Conservation (phyloP, 164 flowering plant species). For the Hamamelis virginiana region DNA sequence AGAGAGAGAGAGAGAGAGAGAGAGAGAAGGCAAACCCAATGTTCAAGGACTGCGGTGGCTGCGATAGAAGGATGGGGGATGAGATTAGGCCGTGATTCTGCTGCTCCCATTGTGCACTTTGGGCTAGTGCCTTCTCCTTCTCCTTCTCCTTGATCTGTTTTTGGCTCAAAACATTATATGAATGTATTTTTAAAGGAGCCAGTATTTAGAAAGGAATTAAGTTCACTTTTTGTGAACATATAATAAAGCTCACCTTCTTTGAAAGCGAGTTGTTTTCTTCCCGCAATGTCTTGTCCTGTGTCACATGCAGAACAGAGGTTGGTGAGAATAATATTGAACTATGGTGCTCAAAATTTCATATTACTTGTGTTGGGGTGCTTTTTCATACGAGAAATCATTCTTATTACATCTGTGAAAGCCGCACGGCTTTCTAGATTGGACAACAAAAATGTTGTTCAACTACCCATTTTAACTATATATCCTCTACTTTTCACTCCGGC, state of each 20-base stretch:
- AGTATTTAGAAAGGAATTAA: not conserved
- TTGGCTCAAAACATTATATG: slow-evolving; percentile 6
- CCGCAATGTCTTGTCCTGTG: slow-evolving; percentile 43
- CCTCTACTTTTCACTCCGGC: too few relatives aligned
- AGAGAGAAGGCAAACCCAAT: slow-evolving; percentile 19
- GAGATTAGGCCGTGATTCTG: slow-evolving; percentile 16
- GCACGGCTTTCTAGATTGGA: too few relatives aligned
- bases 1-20: not conserved
- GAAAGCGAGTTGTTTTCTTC: slow-evolving; percentile 44
- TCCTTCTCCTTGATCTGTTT: slow-evolving; percentile 38
- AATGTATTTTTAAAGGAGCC: not conserved
- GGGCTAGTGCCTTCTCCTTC: slow-evolving; percentile 34
- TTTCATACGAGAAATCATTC: too few relatives aligned
- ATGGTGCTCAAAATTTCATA: not conserved
- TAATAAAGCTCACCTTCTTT: too few relatives aligned
- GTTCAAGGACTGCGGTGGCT: slow-evolving; percentile 20
- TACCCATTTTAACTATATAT: too few relatives aligned
- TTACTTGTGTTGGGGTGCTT: too few relatives aligned
- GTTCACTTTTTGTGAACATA: slow-evolving; percentile 44
- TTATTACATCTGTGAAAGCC: too few relatives aligned
- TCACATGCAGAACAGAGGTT: not conserved
- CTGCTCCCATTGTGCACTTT: slow-evolving; percentile 22
- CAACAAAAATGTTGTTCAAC: too few relatives aligned
- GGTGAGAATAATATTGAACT: not conserved
- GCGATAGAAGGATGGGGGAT: slow-evolving; percentile 9